Base-by-base conservation (phyloP, 78 protist species). In the Planoprotostelium fungivorum region DNA sequence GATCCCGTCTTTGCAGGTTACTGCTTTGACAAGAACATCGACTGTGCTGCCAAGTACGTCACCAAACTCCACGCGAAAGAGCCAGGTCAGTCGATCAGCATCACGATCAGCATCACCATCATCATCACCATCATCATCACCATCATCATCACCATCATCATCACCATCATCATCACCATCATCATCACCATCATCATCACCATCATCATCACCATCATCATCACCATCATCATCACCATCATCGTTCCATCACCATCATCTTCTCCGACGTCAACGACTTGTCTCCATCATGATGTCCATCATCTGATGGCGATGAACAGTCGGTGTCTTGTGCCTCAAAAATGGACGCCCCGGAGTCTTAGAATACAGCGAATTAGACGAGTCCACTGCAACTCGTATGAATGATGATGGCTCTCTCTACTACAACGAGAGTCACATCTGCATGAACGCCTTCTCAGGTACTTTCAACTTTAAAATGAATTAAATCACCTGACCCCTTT, bases 351-450 rank as follows among this genome's bases (percentile, higher is more conserved):
- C 94, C 35, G 88, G 83, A 0, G 98, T 98, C 31, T 90, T 96
- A 16, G 99, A 98, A 87, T 98, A 98, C 91, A 87, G 96, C 23
- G 99, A 98, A 88, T 91, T 98, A 36, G 89, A 91, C 25, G 96
- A 91, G 34, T 87, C 91, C 10, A 94, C 97, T 1, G 83, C 87
- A 9, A 25, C 35, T 23, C 39, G 84, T 31, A 89, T 84, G 9
- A 90, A 88, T 25, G 84, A 0, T 25, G 89, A 86, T 84, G 98
- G 97, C 31, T 1, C 28, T 1, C 96, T 97, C 38, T 28, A 90
- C 28, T 98, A 88, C 95, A 88, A 86, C 38, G 96, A 92, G 31
- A 98, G 96, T 1, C 98, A 98, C 94, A 96, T 97, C 1, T 93
- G 94, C 39, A 97, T 95, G 86, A 98, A 97, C 93, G 90, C 35